phyloP scores from a whole-genome alignment of 768 basidiomycete species.

The Mycena floridula region DNA sequence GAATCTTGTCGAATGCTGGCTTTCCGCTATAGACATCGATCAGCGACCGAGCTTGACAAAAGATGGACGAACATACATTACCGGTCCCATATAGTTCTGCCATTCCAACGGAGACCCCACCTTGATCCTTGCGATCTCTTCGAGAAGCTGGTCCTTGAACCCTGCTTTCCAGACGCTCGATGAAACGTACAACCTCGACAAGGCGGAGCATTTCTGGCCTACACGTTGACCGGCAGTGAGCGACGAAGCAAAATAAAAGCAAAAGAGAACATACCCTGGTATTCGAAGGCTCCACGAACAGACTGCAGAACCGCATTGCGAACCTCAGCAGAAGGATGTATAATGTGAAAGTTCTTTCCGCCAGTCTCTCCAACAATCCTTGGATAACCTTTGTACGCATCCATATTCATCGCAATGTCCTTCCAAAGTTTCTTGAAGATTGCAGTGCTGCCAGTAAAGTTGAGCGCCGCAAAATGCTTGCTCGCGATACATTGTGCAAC shows the following conservation, averaged over 20 bases:
- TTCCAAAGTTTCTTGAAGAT: conserved; percentile 97
- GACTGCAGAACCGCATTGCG: conserved; percentile 86
- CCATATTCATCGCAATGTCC: conserved; percentile 84
- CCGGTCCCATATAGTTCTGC: conserved; percentile 89
- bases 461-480: conserved; percentile 77
- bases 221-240: neutral
- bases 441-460: conserved; percentile 94
- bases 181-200: conserved; percentile 90
- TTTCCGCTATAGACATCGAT: conserved; percentile 46
- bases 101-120: conserved; percentile 76
- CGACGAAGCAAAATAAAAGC: neutral
- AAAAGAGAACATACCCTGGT: conserved; percentile 61
- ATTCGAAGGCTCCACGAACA: conserved; percentile 89
- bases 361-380: conserved; percentile 97
- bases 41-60: neutral
- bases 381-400: conserved; percentile 85
- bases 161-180: conserved; percentile 76
- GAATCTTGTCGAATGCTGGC: conserved; percentile 85
- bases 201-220: conserved; percentile 97
- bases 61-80: conserved; percentile 56
- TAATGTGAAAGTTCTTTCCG: conserved; percentile 97
- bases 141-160: conserved; percentile 76
- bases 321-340: conserved; percentile 84
- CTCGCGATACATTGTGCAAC: conserved; percentile 80
- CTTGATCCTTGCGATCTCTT: conserved; percentile 78